Percentiles rank a stretch among this genome's conserved stretches.
Evolutionary conservation across 2,329 filamentous ascomycete genomes (phyloP).

Genomic region (Dendryphion nanum): DNA sequence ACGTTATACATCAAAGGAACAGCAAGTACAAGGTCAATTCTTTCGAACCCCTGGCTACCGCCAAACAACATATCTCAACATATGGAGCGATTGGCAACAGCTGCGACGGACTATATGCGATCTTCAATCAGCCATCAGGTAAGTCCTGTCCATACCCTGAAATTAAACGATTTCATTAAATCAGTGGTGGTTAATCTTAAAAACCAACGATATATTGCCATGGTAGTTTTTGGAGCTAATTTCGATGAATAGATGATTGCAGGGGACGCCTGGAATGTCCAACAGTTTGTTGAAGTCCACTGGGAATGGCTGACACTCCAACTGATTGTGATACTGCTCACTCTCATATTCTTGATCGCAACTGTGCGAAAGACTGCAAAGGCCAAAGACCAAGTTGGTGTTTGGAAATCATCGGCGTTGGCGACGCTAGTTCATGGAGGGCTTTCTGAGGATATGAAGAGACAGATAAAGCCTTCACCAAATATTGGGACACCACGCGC

Average conservation of each 20-base stretch:
- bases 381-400: constrained; percentile 11
- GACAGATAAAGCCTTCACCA: constrained; percentile 3
- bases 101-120: constrained; percentile 19
- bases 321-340: constrained; percentile 11
- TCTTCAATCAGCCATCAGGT: constrained; percentile 12
- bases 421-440: constrained; percentile 5
- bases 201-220: too few species aligned
- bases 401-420: constrained; percentile 23
- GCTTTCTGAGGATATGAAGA: background rate
- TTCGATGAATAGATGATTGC: too few species aligned
- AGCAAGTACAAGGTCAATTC: too few species aligned
- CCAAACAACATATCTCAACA: constrained; percentile 1
- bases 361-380: constrained; percentile 17
- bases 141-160: too few species aligned
- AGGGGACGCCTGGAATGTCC: constrained; percentile 8
- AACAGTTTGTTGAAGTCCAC: constrained; percentile 19
- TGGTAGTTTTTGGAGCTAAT: too few species aligned
- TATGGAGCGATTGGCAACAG: constrained; percentile 7
- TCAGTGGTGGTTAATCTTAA: too few species aligned
- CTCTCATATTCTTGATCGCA: constrained; percentile 16
- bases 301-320: constrained; percentile 26
- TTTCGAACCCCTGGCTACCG: too few species aligned
- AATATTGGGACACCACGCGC: constrained; percentile 3
- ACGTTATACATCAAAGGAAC: too few species aligned
- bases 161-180: too few species aligned